Evolutionary conservation across 2,329 filamentous ascomycete species (phyloP).

Genomic region (Epichloe sibirici): DNA sequence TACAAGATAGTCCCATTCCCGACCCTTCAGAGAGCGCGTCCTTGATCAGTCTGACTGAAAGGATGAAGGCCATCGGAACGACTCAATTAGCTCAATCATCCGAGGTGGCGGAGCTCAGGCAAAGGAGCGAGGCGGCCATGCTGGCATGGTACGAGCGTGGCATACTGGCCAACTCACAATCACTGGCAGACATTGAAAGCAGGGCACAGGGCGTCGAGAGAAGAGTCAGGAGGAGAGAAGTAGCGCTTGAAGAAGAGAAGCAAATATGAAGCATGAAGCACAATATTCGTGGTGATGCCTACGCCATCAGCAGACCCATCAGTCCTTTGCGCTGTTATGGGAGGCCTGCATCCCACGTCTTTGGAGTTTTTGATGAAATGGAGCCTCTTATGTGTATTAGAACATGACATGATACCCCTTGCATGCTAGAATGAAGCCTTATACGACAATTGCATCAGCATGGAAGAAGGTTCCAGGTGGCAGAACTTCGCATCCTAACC

Average conservation of each 20-base stretch:
- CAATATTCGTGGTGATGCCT: not conserved
- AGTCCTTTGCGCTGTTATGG: too few relatives aligned
- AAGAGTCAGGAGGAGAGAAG: slow-evolving; percentile 51
- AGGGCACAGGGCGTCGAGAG: slow-evolving; percentile 55
- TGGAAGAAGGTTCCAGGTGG: too few relatives aligned
- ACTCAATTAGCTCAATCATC: slow-evolving; percentile 49
- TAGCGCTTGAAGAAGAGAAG: slow-evolving; percentile 38
- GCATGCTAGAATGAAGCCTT: too few relatives aligned
- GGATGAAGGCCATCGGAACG: slow-evolving; percentile 48
- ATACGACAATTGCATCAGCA: too few relatives aligned
- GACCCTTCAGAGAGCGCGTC: slow-evolving; percentile 41
- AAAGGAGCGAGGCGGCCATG: slow-evolving; percentile 48
- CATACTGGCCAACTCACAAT: slow-evolving; percentile 54
- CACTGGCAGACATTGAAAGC: slow-evolving; percentile 60
- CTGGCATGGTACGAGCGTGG: slow-evolving; percentile 64
- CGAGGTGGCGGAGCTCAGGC: slow-evolving; percentile 51
- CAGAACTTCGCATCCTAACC: too few relatives aligned
- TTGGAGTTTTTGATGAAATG: too few relatives aligned
- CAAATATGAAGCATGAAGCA: slow-evolving; percentile 18
- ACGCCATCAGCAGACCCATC: too few relatives aligned
- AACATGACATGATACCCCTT: too few relatives aligned
- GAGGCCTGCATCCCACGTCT: too few relatives aligned
- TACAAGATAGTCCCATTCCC: slow-evolving; percentile 43
- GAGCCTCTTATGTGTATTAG: too few relatives aligned
- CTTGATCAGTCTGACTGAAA: slow-evolving; percentile 45